These are phyloP conservation scores for Xylariaceae sp. DNA, from an alignment of 2,329 filamentous ascomycete species.

Conservation along the genomic window DNA sequence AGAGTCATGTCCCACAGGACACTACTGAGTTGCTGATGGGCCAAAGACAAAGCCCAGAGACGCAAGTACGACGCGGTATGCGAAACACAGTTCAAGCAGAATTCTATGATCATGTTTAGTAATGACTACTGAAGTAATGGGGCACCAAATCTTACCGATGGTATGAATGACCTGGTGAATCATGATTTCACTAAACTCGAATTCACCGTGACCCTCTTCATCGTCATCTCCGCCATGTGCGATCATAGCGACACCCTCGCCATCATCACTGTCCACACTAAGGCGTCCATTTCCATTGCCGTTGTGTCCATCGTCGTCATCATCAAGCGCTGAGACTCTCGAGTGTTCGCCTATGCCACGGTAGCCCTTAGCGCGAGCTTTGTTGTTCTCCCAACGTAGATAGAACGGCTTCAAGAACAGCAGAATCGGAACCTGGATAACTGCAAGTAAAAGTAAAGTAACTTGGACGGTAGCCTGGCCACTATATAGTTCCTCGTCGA, in stretches of 20 bases:
- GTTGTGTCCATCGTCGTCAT: constrained; percentile 71
- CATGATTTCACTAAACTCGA: constrained; percentile 97
- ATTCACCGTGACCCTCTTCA: constrained; percentile 89
- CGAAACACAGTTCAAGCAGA: constrained; percentile 98
- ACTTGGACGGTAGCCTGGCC: constrained; percentile 81
- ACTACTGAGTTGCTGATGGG: constrained; percentile 95
- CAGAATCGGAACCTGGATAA: constrained; percentile 86
- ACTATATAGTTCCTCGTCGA: constrained; percentile 76
- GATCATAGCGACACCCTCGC: constrained; percentile 62
- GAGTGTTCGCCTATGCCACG: constrained; percentile 89
- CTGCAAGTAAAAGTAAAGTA: constrained; percentile 78
- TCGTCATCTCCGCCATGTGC: constrained; percentile 68
- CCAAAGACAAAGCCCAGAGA: constrained; percentile 95
- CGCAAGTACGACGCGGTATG: constrained; percentile 98
- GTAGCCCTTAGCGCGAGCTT: constrained; percentile 85
- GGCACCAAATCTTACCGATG: constrained; percentile 71
- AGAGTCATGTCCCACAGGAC: constrained; percentile 98
- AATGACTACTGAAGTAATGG: neutral
- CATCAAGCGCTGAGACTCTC: constrained; percentile 87
- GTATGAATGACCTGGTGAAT: constrained; percentile 99
- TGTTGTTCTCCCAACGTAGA: constrained; percentile 92
- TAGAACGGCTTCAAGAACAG: constrained; percentile 97
- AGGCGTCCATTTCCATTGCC: constrained; percentile 68
- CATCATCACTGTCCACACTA: constrained; percentile 70
- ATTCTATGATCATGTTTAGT: constrained; percentile 64